These are phyloP conservation scores for Cystobasidiaceae sp. DNA, from an alignment of 1,284 basidiomycete species.

Conservation along the genomic window DNA sequence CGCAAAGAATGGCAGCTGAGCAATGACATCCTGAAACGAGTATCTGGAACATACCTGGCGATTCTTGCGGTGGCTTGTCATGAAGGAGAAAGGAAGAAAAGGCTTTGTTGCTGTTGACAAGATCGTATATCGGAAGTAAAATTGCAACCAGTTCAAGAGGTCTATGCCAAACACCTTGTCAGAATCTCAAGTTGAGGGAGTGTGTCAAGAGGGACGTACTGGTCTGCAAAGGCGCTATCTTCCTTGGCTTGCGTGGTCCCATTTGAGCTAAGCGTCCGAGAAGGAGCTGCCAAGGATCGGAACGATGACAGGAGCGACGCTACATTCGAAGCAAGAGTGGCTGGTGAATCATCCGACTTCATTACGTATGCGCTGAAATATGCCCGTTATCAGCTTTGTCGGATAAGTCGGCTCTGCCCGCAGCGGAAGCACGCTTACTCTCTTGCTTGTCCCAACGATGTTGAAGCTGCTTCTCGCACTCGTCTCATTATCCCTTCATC, in stretches of 20 bases:
- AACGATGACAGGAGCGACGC: slow-evolving; percentile 37
- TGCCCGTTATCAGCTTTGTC: background rate
- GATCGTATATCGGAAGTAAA: slow-evolving; percentile 42
- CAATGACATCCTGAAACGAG: background rate
- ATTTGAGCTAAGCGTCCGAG: slow-evolving; percentile 4
- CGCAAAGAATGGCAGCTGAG: background rate
- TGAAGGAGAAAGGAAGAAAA: slow-evolving; percentile 27
- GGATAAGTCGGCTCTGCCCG: background rate
- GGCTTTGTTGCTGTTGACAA: slow-evolving; percentile 42
- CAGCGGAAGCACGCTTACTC: background rate
- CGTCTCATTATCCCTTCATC: slow-evolving; percentile 42
- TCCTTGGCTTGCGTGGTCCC: slow-evolving; percentile 4
- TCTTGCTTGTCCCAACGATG: slow-evolving; percentile 7
- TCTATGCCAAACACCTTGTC: slow-evolving; percentile 24
- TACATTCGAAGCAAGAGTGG: slow-evolving; percentile 36
- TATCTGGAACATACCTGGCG: background rate
- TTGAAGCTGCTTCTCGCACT: slow-evolving; percentile 4
- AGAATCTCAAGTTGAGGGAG: background rate
- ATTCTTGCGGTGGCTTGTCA: slow-evolving; percentile 8
- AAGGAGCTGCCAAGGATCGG: slow-evolving; percentile 17
- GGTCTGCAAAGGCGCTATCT: slow-evolving; percentile 20
- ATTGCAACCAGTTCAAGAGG: slow-evolving; percentile 37
- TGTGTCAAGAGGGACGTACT: background rate
- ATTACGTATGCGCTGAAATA: slow-evolving; percentile 30
- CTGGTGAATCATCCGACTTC: slow-evolving; percentile 38